Evolutionary conservation across 441 rosid species (phyloP).

Genomic region (Pelargonium fulgidum): DNA sequence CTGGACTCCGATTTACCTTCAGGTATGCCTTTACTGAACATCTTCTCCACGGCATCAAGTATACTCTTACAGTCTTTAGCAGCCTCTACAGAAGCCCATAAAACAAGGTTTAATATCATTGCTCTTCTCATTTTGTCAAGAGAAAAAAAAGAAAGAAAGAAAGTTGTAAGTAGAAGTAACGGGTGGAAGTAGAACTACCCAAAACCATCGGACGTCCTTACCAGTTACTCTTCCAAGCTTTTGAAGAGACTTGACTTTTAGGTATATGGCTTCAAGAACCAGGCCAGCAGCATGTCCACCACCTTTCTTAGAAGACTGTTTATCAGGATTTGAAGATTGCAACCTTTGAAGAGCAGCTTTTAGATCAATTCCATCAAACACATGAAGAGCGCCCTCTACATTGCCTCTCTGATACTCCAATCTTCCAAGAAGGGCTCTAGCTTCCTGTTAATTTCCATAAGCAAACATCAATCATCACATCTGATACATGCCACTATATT

Average conservation of each 20-base stretch:
- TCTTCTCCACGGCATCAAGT: constrained; percentile 77
- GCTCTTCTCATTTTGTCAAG: background rate
- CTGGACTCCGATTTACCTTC: constrained; percentile 62
- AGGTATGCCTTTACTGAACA: constrained; percentile 70
- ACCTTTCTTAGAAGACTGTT: constrained; percentile 41
- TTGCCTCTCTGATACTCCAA: constrained; percentile 92
- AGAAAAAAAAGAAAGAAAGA: background rate
- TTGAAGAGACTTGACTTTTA: constrained; percentile 85
- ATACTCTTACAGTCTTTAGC: constrained; percentile 71
- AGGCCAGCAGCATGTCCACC: constrained; percentile 70
- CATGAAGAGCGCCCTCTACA: constrained; percentile 82
- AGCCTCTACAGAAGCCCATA: constrained; percentile 53
- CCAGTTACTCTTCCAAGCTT: constrained; percentile 75
- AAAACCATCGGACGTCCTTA: constrained; percentile 19
- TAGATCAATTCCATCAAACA: constrained; percentile 88
- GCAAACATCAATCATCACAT: background rate
- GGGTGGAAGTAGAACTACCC: no score
- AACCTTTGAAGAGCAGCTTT: constrained; percentile 71
- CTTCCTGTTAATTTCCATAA: constrained; percentile 47
- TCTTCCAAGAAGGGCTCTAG: constrained; percentile 92
- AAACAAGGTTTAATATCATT: constrained; percentile 17
- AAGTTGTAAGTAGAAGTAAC: no score
- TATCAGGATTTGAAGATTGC: constrained; percentile 51
- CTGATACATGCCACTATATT: background rate
- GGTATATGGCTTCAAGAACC: constrained; percentile 79